Evolutionary conservation across 805 yeast species (phyloP).

Genomic region (Ogataea pilisensis): DNA sequence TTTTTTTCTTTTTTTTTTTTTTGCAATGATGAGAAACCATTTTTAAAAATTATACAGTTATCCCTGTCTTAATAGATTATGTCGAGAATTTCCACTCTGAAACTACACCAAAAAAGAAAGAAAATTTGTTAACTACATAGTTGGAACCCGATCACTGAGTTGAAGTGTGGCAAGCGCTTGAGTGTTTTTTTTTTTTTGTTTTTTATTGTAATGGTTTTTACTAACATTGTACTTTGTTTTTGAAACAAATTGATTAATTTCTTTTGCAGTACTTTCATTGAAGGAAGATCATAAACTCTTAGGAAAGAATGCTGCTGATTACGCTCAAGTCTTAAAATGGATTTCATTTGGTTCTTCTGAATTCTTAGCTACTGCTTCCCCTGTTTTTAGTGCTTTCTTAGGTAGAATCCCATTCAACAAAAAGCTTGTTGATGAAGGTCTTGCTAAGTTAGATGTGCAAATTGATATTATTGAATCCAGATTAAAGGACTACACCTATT

Average conservation of each 20-base stretch:
- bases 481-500: slow-evolving; percentile 39
- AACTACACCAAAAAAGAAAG: slow-evolving; percentile 9
- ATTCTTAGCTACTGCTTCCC: slow-evolving; percentile 42
- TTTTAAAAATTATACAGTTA: slow-evolving; percentile 58
- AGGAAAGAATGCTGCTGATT: slow-evolving; percentile 63
- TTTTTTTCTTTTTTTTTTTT: neutral
- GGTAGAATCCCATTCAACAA: slow-evolving; percentile 78
- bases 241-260: too few species aligned
- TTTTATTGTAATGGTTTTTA: neutral
- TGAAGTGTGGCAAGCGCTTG: too few species aligned
- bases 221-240: slow-evolving; percentile 20
- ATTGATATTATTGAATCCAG: slow-evolving; percentile 52
- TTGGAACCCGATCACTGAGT: too few species aligned
- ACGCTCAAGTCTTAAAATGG: slow-evolving; percentile 72
- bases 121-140: too few species aligned
- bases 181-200: neutral
- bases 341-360: slow-evolving; percentile 73
- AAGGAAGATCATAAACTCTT: slow-evolving; percentile 39
- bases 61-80: slow-evolving; percentile 79
- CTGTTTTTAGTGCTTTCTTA: slow-evolving; percentile 52
- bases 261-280: slow-evolving; percentile 40
- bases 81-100: slow-evolving; percentile 67
- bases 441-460: slow-evolving; percentile 35
- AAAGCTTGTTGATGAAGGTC: slow-evolving; percentile 39
- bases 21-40: slow-evolving; percentile 53